phyloP scores from a whole-genome alignment of 2,329 filamentous ascomycete genomes.

The Colletotrichum sojae region DNA sequence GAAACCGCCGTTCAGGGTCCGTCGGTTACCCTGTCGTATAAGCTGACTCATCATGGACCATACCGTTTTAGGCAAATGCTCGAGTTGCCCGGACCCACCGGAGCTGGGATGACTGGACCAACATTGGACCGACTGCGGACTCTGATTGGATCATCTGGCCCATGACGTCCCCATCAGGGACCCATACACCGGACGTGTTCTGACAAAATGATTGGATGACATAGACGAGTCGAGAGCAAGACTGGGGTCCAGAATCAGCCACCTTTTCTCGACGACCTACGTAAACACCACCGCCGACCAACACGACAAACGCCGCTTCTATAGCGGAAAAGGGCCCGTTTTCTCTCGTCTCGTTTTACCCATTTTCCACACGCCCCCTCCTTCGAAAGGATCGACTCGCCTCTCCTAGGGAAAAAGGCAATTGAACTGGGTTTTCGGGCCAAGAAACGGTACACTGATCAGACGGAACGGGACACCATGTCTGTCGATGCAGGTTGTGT shows the following conservation, averaged over 20 bases:
- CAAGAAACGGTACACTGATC: not conserved
- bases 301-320: not conserved
- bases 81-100: not conserved
- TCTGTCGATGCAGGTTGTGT: not conserved
- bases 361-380: conserved; percentile 12
- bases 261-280: too few relatives aligned
- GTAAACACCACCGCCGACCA: too few relatives aligned
- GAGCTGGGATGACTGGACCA: conserved; percentile 9
- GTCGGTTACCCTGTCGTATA: too few relatives aligned
- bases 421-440: not conserved
- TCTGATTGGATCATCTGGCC: conserved; percentile 7
- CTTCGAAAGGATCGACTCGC: not conserved
- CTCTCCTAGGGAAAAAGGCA: too few relatives aligned
- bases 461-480: not conserved
- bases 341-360: not conserved
- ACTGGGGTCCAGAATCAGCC: too few relatives aligned
- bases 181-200: too few relatives aligned
- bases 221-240: too few relatives aligned
- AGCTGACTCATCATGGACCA: not conserved
- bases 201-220: too few relatives aligned
- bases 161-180: not conserved
- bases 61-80: conserved; percentile 18
- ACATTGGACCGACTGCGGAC: not conserved
- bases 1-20: too few relatives aligned
- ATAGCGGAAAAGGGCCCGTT: conserved; percentile 1